These are phyloP conservation scores for Colletotrichum noveboracense DNA, from an alignment of 2,329 filamentous ascomycete genomes.

Conservation along the genomic window DNA sequence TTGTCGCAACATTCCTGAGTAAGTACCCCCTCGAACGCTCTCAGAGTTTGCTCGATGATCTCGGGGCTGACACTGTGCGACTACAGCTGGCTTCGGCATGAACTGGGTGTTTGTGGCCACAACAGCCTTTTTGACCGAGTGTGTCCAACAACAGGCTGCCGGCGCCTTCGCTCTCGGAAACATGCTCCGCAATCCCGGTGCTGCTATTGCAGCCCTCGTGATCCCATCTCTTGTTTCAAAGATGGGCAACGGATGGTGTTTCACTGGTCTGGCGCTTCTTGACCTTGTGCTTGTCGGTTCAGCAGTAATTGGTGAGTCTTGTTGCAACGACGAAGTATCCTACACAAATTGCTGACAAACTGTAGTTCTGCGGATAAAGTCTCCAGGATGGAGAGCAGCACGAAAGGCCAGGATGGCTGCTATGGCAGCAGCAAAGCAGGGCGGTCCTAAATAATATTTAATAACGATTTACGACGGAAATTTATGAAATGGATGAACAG, in stretches of 20 bases:
- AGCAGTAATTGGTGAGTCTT: slow-evolving; percentile 24
- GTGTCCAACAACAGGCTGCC: slow-evolving; percentile 41
- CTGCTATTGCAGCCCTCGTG: slow-evolving; percentile 41
- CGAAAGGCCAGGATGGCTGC: slow-evolving; percentile 16
- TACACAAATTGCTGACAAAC: background rate
- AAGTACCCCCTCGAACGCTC: background rate
- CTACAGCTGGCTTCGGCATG: slow-evolving; percentile 37
- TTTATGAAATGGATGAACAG: background rate
- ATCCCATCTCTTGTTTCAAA: slow-evolving; percentile 34
- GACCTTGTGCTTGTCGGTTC: slow-evolving; percentile 30
- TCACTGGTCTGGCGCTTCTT: slow-evolving; percentile 40
- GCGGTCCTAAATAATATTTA: background rate
- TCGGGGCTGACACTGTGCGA: background rate
- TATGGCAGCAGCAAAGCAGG: slow-evolving; percentile 3
- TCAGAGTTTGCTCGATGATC: background rate
- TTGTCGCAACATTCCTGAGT: slow-evolving; percentile 35
- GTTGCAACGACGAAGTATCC: too few species aligned
- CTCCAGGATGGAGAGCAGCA: slow-evolving; percentile 15
- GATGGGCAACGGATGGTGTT: slow-evolving; percentile 44
- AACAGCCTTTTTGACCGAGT: slow-evolving; percentile 46
- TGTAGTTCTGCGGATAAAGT: slow-evolving; percentile 8
- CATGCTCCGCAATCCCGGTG: slow-evolving; percentile 43
- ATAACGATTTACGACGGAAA: background rate
- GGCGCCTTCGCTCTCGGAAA: slow-evolving; percentile 44
- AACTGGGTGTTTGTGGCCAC: slow-evolving; percentile 47